A percentile compares a stretch with the other conserved stretches of the same genome.
Evolutionary conservation across 345 rosid species (phyloP).

Genomic region (Sapria himalayana): DNA sequence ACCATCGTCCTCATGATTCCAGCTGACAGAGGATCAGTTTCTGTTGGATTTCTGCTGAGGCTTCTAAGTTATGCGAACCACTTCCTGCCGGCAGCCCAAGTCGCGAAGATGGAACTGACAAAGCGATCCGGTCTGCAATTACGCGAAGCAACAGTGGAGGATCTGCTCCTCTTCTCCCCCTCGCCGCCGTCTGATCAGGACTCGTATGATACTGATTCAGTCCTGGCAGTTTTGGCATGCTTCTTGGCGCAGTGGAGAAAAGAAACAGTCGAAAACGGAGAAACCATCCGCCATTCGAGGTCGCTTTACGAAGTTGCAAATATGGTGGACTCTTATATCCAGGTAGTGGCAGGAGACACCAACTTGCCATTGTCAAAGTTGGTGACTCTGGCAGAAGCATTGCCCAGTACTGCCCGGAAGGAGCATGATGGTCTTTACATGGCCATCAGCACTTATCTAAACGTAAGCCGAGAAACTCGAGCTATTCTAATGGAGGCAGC

Average conservation of each 20-base stretch:
- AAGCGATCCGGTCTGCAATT: constrained; percentile 58
- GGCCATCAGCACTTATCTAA: constrained; percentile 68
- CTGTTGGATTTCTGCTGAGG: constrained; percentile 58
- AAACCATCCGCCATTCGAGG: constrained; percentile 20
- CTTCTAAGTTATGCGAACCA: constrained; percentile 52
- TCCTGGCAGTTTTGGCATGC: constrained; percentile 41
- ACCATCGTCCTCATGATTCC: constrained; percentile 68
- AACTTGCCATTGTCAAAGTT: constrained; percentile 41
- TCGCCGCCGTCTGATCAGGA: constrained; percentile 21
- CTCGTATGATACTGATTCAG: constrained; percentile 46
- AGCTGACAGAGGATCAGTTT: constrained; percentile 62
- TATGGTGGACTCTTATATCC: constrained; percentile 61
- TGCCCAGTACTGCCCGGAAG: constrained; percentile 45
- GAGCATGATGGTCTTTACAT: constrained; percentile 75
- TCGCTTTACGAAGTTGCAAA: constrained; percentile 49
- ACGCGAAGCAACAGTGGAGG: constrained; percentile 47
- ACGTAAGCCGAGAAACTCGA: too few species aligned
- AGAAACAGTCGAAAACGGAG: constrained; percentile 23
- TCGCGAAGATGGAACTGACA: constrained; percentile 56
- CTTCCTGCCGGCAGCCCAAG: constrained; percentile 46
- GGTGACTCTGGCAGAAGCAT: constrained; percentile 45
- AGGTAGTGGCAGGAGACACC: constrained; percentile 41
- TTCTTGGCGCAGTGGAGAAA: constrained; percentile 54
- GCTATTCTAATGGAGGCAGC: too few species aligned
- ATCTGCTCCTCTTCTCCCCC: constrained; percentile 47